Conservation (phyloP, 257 asterid genomes). For the Solanum ossicruentum region DNA sequence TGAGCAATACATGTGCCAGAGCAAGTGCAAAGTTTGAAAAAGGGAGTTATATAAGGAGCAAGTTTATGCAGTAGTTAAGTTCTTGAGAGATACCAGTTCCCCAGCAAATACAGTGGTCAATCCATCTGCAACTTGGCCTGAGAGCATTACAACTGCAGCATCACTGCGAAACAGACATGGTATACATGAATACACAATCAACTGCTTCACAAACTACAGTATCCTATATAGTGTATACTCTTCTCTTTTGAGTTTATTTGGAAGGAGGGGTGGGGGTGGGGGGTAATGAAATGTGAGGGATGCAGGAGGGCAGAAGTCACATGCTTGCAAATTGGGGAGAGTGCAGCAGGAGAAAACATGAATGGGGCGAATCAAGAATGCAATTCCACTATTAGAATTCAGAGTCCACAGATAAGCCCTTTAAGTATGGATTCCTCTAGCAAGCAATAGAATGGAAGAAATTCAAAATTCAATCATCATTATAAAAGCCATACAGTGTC, state of each 20-base stretch:
- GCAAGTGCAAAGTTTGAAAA: background rate
- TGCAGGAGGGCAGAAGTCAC: background rate
- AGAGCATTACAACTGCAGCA: constrained; percentile 87
- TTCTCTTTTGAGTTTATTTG: background rate
- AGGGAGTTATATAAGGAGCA: background rate
- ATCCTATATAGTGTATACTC: background rate
- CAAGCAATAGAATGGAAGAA: background rate
- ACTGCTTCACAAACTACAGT: background rate
- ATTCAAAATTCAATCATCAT: background rate
- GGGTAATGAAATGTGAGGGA: background rate
- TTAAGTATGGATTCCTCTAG: background rate
- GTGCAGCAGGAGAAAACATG: background rate
- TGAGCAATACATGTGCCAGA: background rate
- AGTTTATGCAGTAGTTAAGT: background rate
- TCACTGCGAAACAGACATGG: constrained; percentile 34
- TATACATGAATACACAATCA: constrained; percentile 4
- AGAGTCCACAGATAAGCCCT: background rate
- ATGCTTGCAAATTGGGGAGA: background rate
- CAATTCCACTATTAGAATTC: background rate
- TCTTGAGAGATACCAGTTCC: constrained; percentile 52
- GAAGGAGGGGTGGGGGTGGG: background rate
- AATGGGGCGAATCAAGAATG: background rate
- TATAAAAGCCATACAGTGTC: background rate
- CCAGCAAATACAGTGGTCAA: constrained; percentile 72
- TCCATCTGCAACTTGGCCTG: constrained; percentile 95